These are phyloP conservation scores for Parasitella parasitica DNA, from an alignment of 371 early-diverging fungal genomes.

Conservation along the genomic window DNA sequence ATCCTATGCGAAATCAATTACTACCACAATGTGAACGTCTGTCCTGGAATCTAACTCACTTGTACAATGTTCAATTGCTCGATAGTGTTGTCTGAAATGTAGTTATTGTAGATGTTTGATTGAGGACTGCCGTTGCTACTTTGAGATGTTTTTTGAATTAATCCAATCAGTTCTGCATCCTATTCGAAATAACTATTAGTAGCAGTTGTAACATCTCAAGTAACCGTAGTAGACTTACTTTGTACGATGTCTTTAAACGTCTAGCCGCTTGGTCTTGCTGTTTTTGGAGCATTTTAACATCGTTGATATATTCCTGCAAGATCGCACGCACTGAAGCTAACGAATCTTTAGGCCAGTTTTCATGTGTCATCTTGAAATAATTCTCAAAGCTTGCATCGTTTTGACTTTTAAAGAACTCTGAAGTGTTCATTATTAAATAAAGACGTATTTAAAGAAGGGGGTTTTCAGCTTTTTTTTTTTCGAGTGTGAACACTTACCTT, in stretches of 20 bases:
- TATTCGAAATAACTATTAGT: neutral
- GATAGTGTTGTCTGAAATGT: conserved; percentile 5
- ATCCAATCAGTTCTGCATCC: neutral
- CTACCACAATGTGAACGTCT: conserved; percentile 3
- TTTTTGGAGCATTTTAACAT: neutral
- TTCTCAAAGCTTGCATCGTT: conserved; percentile 5
- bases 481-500: too few species aligned
- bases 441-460: too few species aligned
- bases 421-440: neutral
- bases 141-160: neutral
- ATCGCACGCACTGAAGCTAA: conserved; percentile 5
- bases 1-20: conserved; percentile 3
- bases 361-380: conserved; percentile 1
- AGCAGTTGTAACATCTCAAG: neutral
- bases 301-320: conserved; percentile 5
- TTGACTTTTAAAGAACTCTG: conserved; percentile 10
- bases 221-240: neutral
- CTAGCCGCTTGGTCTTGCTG: too few species aligned
- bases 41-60: conserved; percentile 1
- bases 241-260: conserved; percentile 2
- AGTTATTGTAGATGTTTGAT: conserved; percentile 7
- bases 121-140: conserved; percentile 1
- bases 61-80: conserved; percentile 8
- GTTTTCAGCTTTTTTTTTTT: too few species aligned
- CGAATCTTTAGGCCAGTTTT: conserved; percentile 2